Evolutionary conservation across 352 stramenopile genomes (phyloP).

Genomic region (Thalassiosira hispida): DNA sequence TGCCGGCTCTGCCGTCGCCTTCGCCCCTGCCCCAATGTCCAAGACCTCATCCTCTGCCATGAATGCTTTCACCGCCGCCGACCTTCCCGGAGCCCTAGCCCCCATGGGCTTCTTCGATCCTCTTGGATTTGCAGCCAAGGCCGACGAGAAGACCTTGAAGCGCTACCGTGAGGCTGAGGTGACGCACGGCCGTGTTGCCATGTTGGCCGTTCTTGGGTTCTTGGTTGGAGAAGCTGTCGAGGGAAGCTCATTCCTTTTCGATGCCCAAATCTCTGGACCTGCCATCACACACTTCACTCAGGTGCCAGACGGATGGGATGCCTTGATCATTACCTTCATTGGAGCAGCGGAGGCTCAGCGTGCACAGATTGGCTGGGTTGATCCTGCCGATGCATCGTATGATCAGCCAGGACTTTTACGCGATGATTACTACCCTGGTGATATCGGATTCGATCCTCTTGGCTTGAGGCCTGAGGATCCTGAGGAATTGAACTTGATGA

Average conservation of each 20-base stretch:
- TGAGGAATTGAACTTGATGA: not conserved
- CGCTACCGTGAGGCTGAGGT: no score
- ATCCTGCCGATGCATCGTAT: not conserved
- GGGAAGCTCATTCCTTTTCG: no score
- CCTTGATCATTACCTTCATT: not conserved
- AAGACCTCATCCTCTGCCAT: not conserved
- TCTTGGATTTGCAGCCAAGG: slow-evolving; percentile 15
- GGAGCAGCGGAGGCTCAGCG: no score
- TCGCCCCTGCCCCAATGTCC: not conserved
- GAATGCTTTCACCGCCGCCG: slow-evolving; percentile 1
- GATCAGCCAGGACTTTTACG: not conserved
- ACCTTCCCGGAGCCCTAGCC: not conserved
- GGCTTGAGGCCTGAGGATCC: not conserved
- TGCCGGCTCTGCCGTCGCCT: slow-evolving; percentile 4
- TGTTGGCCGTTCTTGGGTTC: not conserved
- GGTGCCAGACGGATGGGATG: not conserved
- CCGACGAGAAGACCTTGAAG: slow-evolving; percentile 1
- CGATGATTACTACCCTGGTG: no score
- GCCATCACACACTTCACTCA: not conserved
- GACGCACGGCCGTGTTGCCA: not conserved
- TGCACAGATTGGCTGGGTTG: not conserved
- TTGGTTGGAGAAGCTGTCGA: no score
- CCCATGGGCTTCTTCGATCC: slow-evolving; percentile 17
- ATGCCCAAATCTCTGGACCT: not conserved
- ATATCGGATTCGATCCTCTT: not conserved